Evolutionary conservation across 2,329 filamentous ascomycete species (phyloP).

Genomic region (Beauveria sp.): DNA sequence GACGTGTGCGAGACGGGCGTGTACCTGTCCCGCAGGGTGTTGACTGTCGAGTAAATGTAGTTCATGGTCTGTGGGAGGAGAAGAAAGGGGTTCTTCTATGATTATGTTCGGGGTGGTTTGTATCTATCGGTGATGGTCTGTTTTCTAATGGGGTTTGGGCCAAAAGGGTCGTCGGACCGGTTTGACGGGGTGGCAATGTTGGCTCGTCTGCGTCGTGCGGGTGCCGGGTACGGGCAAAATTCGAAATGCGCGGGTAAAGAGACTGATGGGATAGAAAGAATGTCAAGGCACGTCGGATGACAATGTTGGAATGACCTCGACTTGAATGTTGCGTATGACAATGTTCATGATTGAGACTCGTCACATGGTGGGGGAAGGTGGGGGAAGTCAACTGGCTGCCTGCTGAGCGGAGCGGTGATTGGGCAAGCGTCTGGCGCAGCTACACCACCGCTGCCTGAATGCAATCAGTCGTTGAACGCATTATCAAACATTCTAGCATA

Average conservation of each 20-base stretch:
- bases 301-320: conserved; percentile 1
- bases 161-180: neutral
- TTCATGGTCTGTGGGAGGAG: conserved; percentile 55
- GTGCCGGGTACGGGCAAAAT: neutral
- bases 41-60: conserved; percentile 85
- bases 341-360: neutral
- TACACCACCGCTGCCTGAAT: no score
- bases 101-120: neutral
- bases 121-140: neutral
- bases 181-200: neutral
- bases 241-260: neutral
- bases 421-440: no score
- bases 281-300: neutral
- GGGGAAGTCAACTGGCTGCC: neutral
- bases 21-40: conserved; percentile 84
- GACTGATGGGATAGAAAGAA: neutral
- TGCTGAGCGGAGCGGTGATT: no score
- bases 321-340: neutral
- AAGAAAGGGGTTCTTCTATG: neutral
- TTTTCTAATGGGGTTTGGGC: neutral
- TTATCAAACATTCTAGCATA: no score
- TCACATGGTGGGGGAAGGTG: conserved; percentile 9
- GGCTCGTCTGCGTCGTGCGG: neutral
- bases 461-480: no score
- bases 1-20: conserved; percentile 84